These are phyloP conservation scores for Moesziomyces antarcticus DNA, from an alignment of 1,284 basidiomycete genomes.

Conservation along the genomic window DNA sequence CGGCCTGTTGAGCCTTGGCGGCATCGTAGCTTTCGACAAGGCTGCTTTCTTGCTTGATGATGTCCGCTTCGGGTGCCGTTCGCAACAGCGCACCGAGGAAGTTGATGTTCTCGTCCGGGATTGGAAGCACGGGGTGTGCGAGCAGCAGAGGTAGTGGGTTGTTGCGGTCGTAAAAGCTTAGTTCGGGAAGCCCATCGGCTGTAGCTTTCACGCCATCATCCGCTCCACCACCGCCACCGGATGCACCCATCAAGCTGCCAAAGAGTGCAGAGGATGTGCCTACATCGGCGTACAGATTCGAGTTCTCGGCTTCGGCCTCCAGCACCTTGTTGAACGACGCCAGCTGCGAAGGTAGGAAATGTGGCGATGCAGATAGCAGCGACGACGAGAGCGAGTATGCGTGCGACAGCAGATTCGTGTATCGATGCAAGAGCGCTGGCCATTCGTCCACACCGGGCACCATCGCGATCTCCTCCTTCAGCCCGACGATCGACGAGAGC, in stretches of 20 bases:
- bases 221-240: not conserved
- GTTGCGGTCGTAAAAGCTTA: conserved; percentile 49
- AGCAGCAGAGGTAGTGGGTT: conserved; percentile 43
- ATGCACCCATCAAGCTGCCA: conserved; percentile 18
- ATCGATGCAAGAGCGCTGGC: conserved; percentile 55
- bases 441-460: conserved; percentile 60
- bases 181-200: conserved; percentile 45
- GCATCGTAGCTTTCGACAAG: conserved; percentile 46
- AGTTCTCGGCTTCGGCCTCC: conserved; percentile 50
- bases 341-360: conserved; percentile 54
- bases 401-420: conserved; percentile 56
- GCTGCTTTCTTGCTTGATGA: conserved; percentile 33
- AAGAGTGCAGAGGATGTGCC: conserved; percentile 19
- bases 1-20: too few relatives aligned
- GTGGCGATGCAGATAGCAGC: conserved; percentile 51
- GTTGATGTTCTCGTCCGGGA: conserved; percentile 55
- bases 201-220: conserved; percentile 44
- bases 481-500: conserved; percentile 50
- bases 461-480: conserved; percentile 56
- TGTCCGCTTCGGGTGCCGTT: conserved; percentile 55
- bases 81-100: conserved; percentile 57
- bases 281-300: conserved; percentile 49
- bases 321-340: conserved; percentile 55
- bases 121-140: conserved; percentile 52
- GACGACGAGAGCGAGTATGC: conserved; percentile 55